phyloP scores from a whole-genome alignment of 202 grass and related monocot species.

The Setaria italica region DNA sequence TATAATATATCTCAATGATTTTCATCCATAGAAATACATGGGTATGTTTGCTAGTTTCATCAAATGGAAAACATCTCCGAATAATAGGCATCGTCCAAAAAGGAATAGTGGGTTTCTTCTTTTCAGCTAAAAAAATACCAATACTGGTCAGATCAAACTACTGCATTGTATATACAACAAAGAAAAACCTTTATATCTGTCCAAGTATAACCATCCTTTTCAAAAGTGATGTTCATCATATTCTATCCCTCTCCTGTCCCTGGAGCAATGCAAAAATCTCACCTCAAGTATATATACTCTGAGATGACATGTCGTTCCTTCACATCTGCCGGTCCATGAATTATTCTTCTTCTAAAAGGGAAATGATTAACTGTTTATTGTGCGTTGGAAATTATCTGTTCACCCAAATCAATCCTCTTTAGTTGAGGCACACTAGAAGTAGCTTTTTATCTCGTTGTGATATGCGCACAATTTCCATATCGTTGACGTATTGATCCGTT shows the following conservation, averaged over 20 bases:
- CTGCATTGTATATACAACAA: too few relatives aligned
- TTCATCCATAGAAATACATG: too few relatives aligned
- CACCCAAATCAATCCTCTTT: neutral
- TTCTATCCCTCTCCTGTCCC: neutral
- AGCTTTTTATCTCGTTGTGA: neutral
- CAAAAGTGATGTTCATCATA: neutral
- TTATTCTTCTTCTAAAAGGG: too few relatives aligned
- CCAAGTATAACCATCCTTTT: too few relatives aligned
- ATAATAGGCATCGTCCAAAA: neutral
- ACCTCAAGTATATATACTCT: neutral
- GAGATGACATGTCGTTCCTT: too few relatives aligned
- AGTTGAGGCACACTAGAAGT: neutral
- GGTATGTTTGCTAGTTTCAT: too few relatives aligned
- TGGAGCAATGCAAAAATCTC: neutral
- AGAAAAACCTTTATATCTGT: too few relatives aligned
- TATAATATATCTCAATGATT: too few relatives aligned
- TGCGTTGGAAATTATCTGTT: neutral
- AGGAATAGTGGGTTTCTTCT: neutral
- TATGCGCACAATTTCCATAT: neutral
- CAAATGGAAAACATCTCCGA: neutral
- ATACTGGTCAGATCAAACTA: too few relatives aligned
- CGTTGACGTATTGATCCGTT: neutral
- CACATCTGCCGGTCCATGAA: too few relatives aligned
- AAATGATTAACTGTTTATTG: too few relatives aligned
- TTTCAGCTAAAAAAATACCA: neutral